Evolutionary conservation across 257 asterid genomes (phyloP).

Genomic region (Anisodus acutangulus): DNA sequence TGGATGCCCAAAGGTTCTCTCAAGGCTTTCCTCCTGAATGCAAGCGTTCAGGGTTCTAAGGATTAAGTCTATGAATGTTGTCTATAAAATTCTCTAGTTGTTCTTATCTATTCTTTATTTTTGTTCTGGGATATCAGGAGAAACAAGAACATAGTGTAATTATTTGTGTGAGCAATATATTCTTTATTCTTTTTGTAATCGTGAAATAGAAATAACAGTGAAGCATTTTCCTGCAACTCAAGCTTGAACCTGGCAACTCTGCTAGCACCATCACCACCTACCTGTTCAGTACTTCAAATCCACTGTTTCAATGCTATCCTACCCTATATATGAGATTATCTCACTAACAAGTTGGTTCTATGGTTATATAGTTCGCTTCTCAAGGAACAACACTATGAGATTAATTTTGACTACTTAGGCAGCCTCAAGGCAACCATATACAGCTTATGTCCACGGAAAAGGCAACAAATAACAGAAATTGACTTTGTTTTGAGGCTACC

Average conservation of each 20-base stretch:
- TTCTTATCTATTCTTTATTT: not conserved
- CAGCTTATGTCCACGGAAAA: slow-evolving; percentile 38
- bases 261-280: slow-evolving; percentile 54
- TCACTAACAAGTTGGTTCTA: too few species aligned
- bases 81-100: not conserved
- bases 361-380: slow-evolving; percentile 39
- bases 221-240: slow-evolving; percentile 26
- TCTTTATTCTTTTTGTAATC: slow-evolving; percentile 12
- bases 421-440: slow-evolving; percentile 32
- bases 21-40: slow-evolving; percentile 46
- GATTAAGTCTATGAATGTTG: not conserved
- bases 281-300: not conserved
- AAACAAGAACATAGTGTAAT: not conserved
- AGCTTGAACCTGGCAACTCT: slow-evolving; percentile 40
- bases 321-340: too few species aligned
- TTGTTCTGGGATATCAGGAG: not conserved
- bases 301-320: too few species aligned
- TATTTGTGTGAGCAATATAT: slow-evolving; percentile 7
- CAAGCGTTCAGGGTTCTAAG: slow-evolving; percentile 32
- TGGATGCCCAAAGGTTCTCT: slow-evolving; percentile 32
- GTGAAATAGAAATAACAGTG: not conserved
- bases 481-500: slow-evolving; percentile 52
- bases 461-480: slow-evolving; percentile 54
- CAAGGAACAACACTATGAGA: slow-evolving; percentile 49
- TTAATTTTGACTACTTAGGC: slow-evolving; percentile 53